These are phyloP conservation scores for Fraxinus angustifolia DNA, from an alignment of 305 asterid species.

Conservation along the genomic window DNA sequence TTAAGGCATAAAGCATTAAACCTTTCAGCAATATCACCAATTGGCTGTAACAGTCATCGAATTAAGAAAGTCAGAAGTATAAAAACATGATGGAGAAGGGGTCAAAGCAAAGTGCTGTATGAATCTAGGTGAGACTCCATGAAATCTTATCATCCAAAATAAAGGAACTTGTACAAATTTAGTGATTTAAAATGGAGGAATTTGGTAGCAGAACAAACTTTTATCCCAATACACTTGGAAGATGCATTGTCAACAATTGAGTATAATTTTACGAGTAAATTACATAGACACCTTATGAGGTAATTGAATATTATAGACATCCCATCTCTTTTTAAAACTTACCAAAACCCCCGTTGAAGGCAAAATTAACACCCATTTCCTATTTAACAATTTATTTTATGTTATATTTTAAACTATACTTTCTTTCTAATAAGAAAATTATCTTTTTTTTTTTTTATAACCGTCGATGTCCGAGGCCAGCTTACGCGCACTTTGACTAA, in stretches of 20 bases:
- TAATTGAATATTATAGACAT: not conserved
- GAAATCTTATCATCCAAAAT: not conserved
- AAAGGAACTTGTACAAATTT: not conserved
- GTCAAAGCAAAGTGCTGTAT: not conserved
- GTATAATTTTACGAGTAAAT: not conserved
- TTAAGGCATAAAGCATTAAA: conserved; percentile 73
- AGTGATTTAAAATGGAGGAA: not conserved
- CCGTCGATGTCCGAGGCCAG: too few relatives aligned
- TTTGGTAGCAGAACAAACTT: not conserved
- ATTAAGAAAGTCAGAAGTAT: conserved; percentile 20
- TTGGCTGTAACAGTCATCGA: conserved; percentile 53
- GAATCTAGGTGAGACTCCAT: not conserved
- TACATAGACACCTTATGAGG: not conserved
- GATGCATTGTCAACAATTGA: not conserved
- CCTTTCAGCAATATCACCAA: conserved; percentile 80
- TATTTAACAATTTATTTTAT: not conserved
- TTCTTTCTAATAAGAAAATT: not conserved
- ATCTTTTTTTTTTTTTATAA: not conserved
- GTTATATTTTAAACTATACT: not conserved
- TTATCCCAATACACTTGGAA: not conserved
- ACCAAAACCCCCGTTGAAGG: not conserved
- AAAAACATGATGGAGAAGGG: not conserved
- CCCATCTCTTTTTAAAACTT: not conserved
- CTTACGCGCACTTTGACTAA: too few relatives aligned
- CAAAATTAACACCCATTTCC: not conserved